Base-by-base conservation (phyloP, 306 rosid genomes). In the Acmispon strigosus region DNA sequence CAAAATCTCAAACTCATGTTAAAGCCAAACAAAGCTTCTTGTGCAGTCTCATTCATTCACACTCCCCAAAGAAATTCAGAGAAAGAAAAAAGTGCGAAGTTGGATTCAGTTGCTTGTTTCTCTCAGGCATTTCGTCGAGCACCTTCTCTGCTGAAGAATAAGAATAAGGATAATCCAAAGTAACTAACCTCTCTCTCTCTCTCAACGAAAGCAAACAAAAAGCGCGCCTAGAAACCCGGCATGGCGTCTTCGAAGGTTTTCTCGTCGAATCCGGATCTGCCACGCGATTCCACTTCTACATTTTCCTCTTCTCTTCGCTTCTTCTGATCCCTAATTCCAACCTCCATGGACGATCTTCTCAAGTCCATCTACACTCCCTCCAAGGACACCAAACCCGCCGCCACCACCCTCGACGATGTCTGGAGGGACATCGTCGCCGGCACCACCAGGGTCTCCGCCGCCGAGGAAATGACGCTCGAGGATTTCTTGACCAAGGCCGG, bases 171-270 rank as follows among this genome's bases (percentile, higher is more conserved):
- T 2, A 32, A 32, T 32, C 19, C 52, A 14, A 47, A 47, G 0
- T 1, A n/a, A 45, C 37, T 32, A 45, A 50, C 12, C 8, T 32
- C 49, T 2, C 47, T 42, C 47, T 42, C 10, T 41, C 45, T 41
- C 45, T 41, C 0, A 12, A 12, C 0, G 11, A 12, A 12, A 0
- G 11, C 10, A 1, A 29, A 15, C 7, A 5, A 22, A 57, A 77
- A 27, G 10, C 22, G 34, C 6, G 70, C 58, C 87, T 61, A 60
- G 66, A 81, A 82, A 62, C 34, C 54, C 76, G 83, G 72, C 73
- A 92, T 89, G 98, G 92, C 96, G 76, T 87, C 94, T 75, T 78
- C 96, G 56, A 89, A 91, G 78, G 80, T 91, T 73, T 88, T 78
- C 17, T 79, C 90, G 57, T 61, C 88, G 74, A 92, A 82, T 84